Conservation (phyloP, 2,329 filamentous ascomycete species). For the Tolypocladium paradoxum region DNA sequence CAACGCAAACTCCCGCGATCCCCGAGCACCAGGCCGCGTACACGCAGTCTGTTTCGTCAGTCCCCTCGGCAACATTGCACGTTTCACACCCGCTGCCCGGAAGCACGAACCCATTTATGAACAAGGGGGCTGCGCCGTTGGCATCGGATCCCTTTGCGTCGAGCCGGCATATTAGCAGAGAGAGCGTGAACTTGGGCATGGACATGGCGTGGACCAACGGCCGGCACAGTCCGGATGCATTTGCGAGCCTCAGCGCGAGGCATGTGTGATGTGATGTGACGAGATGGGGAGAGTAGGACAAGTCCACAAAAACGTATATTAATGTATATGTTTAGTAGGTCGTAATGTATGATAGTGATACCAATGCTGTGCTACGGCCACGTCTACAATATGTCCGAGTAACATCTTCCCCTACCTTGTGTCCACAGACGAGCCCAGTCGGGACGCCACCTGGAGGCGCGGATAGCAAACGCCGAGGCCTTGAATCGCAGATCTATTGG, state of each 20-base stretch:
- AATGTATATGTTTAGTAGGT: neutral
- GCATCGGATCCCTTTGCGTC: conserved; percentile 32
- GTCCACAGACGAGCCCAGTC: neutral
- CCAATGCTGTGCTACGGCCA: neutral
- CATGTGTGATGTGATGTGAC: conserved; percentile 29
- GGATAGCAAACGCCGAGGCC: neutral
- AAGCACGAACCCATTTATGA: conserved; percentile 49
- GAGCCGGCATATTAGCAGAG: conserved; percentile 40
- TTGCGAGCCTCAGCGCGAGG: conserved; percentile 61
- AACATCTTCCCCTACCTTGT: neutral
- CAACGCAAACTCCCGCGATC: conserved; percentile 15
- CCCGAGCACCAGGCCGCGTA: conserved; percentile 16
- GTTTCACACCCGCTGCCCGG: conserved; percentile 25
- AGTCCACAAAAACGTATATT: neutral
- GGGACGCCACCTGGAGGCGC: neutral
- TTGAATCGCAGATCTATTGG: neutral
- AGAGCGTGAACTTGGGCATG: conserved; percentile 58
- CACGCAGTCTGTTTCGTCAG: conserved; percentile 15
- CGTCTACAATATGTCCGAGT: neutral
- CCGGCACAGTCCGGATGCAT: conserved; percentile 69
- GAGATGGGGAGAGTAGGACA: neutral
- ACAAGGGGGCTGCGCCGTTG: conserved; percentile 14
- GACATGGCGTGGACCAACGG: conserved; percentile 58
- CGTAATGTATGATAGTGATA: neutral
- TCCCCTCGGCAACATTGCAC: conserved; percentile 12